Evolutionary conservation across 2,329 filamentous ascomycete genomes (phyloP), one percentile per base, ranked within the genome.

Genomic region (Simplicillium sp.): DNA sequence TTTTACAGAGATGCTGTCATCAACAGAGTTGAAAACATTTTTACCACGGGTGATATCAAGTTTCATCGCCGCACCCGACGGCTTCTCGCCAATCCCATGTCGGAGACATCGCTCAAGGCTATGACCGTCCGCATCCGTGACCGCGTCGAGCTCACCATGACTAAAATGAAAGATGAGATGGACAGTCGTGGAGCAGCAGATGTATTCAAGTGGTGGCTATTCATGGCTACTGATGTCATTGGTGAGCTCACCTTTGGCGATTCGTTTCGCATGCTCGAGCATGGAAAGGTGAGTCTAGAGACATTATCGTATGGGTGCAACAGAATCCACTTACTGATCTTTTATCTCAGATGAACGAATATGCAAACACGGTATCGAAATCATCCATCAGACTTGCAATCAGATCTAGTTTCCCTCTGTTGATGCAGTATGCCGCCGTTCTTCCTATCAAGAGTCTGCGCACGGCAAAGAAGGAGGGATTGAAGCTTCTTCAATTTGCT

Each of bases 321-420:
- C n/a, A n/a, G n/a, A n/a, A n/a, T n/a, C n/a, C n/a, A n/a, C n/a
- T n/a, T n/a, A 31, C n/a, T 31, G 9, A 31, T 31, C 29, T 15
- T 7, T 48, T 62, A 4, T 57, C 54, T 37, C 38, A 44, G 13
- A 41, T 50, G 15, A 50, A 54, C 0, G 40, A 47, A 0, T 37
- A 61, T 15, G 50, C 25, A 15, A 35, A 18, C 15, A 25, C 20
- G 9, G 20, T 25, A 25, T 25, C 20, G 20, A 25, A 25, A 25
- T 25, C 20, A 5, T 25, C 20, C 9, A 9, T 25, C 9, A 5
- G 20, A 5, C 20, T 25, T 25, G 20, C 20, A 25, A 25, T 25
- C 9, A 25, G 20, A 25, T 25, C 20, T 6, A 25, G 20, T 9
- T 25, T 25, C 20, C 20, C 20, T 25, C 5, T 9, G 5, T 25